Evolutionary conservation across 305 asterid genomes (phyloP), one percentile per base, ranked within the genome.

Genomic region (Ilex paraguariensis): DNA sequence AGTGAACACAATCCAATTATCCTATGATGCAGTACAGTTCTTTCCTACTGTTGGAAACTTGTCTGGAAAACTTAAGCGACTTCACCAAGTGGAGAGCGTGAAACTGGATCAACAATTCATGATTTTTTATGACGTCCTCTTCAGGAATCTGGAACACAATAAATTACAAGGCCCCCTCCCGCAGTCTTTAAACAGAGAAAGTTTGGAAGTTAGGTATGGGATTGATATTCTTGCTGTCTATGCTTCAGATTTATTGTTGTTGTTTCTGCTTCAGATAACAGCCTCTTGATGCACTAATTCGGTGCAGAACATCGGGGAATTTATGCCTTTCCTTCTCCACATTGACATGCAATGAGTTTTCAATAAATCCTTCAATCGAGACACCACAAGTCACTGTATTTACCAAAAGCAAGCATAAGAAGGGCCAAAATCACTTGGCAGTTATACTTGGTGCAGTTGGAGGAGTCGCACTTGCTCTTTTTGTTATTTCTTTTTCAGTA

Each of bases 161-260:
- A 82, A 75, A 73, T 78, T 92, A 55, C 93, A 78, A 75, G 98
- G 97, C 48, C 95, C 97, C 33, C 91, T 92, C 30, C 98, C 98
- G 46, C 79, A 75, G 60, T 77, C 97, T 44, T 71, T 92, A 67
- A 75, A 89, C 85, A 68, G 87, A 62, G 86, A 84, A 40, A 84
- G 84, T 68, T 70, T 89, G 63, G 82, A 89, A 79, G 80, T 92
- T 79, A 83, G 90, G 98, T 87, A 75, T 52, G 58, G 15, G 44
- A 56, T 54, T 65, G 40, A 67, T 0, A 1, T 50, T 7, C 16
- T 40, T 62, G 50, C 15, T 28, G 36, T 59, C 33, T 59, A 64
- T 63, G 51, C 59, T 44, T 63, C 53, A 52, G 3, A 54, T 30
- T 9, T 53, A 48, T 54, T 7, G 15, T 40, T 62, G 50, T 15